Evolutionary conservation across 192 early-diverging fungal genomes (phyloP).

Genomic region (Dissophora globulifera): DNA sequence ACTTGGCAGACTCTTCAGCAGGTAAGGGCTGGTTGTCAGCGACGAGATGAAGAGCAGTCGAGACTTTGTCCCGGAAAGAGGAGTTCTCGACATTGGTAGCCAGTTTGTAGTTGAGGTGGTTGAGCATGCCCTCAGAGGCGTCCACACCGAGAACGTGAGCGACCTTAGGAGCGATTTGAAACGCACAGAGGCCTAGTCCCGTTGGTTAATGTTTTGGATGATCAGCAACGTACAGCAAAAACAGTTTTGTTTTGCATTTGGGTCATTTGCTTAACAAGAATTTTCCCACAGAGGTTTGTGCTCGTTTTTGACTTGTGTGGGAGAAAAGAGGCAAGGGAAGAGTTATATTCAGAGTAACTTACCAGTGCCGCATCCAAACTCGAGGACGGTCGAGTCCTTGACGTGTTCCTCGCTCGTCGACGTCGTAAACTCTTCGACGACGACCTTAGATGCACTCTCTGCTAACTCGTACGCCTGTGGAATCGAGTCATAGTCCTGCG

Average conservation of each 20-base stretch:
- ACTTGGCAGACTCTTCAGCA: constrained; percentile 9
- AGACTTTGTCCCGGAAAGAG: constrained; percentile 14
- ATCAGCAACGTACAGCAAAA: neutral
- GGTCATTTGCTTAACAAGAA: neutral
- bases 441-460: constrained; percentile 1
- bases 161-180: constrained; percentile 13
- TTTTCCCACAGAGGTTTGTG: neutral
- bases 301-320: neutral
- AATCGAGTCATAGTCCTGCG: constrained; percentile 15
- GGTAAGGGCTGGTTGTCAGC: constrained; percentile 13
- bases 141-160: constrained; percentile 24
- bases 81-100: constrained; percentile 15
- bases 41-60: constrained; percentile 33
- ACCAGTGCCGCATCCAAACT: constrained; percentile 20
- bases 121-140: constrained; percentile 31
- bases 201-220: too few species aligned
- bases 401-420: constrained; percentile 20
- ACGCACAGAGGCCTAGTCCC: constrained; percentile 15
- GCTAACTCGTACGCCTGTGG: constrained; percentile 21
- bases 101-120: constrained; percentile 17
- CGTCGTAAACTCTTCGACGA: constrained; percentile 12
- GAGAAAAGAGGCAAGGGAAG: neutral
- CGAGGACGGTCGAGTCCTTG: constrained; percentile 24
- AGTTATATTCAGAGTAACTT: neutral
- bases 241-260: neutral